These are phyloP conservation scores for Saturnispora sekii DNA, from an alignment of 805 yeast species.

Conservation along the genomic window DNA sequence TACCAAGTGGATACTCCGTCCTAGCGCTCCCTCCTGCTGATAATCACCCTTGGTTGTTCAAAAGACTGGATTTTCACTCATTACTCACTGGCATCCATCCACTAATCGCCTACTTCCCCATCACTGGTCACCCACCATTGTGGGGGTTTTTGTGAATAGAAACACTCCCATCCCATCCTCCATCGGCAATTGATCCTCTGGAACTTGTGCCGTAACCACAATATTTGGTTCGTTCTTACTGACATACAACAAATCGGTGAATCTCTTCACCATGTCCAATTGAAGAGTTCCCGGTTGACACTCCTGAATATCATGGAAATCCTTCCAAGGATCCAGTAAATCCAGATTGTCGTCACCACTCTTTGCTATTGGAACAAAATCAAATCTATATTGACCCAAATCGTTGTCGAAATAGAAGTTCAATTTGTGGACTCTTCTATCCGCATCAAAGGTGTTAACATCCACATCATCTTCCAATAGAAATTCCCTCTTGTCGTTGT, in stretches of 20 bases:
- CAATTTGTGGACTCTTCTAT: slow-evolving; percentile 10
- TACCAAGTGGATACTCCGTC: too few species aligned
- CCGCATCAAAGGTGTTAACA: slow-evolving; percentile 6
- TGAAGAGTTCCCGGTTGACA: slow-evolving; percentile 10
- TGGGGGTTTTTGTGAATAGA: slow-evolving; percentile 10
- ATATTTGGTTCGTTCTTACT: slow-evolving; percentile 22
- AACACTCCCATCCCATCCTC: slow-evolving; percentile 17
- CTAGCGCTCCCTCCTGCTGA: too few species aligned
- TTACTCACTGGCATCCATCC: too few species aligned
- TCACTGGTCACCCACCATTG: too few species aligned
- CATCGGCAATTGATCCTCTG: slow-evolving; percentile 11
- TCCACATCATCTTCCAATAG: slow-evolving; percentile 11
- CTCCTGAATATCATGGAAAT: slow-evolving; percentile 10
- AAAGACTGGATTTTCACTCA: not conserved
- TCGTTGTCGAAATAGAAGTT: slow-evolving; percentile 8
- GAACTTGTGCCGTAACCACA: slow-evolving; percentile 13
- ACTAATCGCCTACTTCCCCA: too few species aligned
- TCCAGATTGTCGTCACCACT: slow-evolving; percentile 11
- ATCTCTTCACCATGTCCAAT: slow-evolving; percentile 11
- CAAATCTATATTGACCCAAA: slow-evolving; percentile 11
- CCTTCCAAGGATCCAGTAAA: slow-evolving; percentile 18
- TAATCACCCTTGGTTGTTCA: too few species aligned
- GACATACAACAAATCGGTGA: slow-evolving; percentile 10
- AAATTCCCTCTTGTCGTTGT: slow-evolving; percentile 13
- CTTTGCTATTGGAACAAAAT: slow-evolving; percentile 9